A percentile compares a stretch with the other conserved stretches of the same genome.
Evolutionary conservation across 352 stramenopile genomes (phyloP).

Genomic region (Bremia lactucae): DNA sequence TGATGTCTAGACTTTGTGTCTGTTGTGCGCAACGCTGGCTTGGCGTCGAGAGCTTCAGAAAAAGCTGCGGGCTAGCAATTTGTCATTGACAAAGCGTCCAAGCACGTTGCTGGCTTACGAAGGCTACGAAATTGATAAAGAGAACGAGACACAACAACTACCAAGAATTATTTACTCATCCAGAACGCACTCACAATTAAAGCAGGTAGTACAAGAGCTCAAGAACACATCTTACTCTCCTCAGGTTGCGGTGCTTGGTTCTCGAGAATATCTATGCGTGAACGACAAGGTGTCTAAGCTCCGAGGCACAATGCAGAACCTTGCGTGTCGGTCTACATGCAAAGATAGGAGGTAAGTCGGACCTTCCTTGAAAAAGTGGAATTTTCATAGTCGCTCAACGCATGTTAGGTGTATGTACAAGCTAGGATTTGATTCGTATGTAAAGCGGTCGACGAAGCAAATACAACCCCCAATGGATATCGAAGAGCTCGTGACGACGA

Average conservation of each 20-base stretch:
- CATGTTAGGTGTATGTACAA: slow-evolving; percentile 61
- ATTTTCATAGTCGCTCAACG: background rate
- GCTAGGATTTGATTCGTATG: slow-evolving; percentile 57
- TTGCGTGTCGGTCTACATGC: slow-evolving; percentile 78
- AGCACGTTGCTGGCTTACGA: slow-evolving; percentile 38
- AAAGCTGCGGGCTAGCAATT: slow-evolving; percentile 15
- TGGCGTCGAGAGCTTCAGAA: slow-evolving; percentile 85
- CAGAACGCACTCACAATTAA: slow-evolving; percentile 96
- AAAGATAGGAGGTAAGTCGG: slow-evolving; percentile 74
- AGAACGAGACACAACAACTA: slow-evolving; percentile 29
- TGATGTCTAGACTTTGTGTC: slow-evolving; percentile 85
- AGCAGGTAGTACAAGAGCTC: slow-evolving; percentile 94
- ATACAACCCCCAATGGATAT: slow-evolving; percentile 93
- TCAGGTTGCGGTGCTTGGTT: slow-evolving; percentile 85
- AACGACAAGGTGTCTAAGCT: slow-evolving; percentile 89
- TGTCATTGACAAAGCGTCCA: slow-evolving; percentile 1
- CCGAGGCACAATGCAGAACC: slow-evolving; percentile 77
- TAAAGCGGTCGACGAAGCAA: slow-evolving; percentile 35
- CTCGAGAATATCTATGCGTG: slow-evolving; percentile 95
- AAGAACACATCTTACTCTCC: slow-evolving; percentile 92
- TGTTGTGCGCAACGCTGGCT: slow-evolving; percentile 91
- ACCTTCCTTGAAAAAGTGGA: background rate
- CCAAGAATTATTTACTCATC: slow-evolving; percentile 97
- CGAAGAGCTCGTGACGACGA: slow-evolving; percentile 91
- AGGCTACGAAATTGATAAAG: slow-evolving; percentile 25